Percentiles rank a stretch among this genome's conserved stretches.
phyloP scores from a whole-genome alignment of 805 yeast species.

The Candida ascalaphidarum region DNA sequence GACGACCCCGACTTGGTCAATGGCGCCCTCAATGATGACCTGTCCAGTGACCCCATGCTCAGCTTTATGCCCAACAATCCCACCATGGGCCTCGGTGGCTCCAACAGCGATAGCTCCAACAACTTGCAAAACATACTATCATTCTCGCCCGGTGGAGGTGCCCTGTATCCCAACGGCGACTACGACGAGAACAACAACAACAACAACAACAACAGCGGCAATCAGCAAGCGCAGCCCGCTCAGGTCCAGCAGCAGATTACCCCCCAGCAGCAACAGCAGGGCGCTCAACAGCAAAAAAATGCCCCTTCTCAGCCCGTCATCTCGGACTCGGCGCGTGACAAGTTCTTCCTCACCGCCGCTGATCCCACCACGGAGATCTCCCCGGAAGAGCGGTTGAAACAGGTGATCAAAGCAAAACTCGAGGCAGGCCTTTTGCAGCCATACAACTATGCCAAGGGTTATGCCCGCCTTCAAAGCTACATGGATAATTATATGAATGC shows the following conservation, averaged over 20 bases:
- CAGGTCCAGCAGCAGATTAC: not conserved
- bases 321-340: slow-evolving; percentile 79
- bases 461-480: slow-evolving; percentile 78
- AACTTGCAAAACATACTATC: not conserved
- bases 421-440: slow-evolving; percentile 92
- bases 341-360: slow-evolving; percentile 91
- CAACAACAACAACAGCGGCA: slow-evolving; percentile 1
- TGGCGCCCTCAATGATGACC: slow-evolving; percentile 23
- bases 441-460: slow-evolving; percentile 89
- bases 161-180: no score
- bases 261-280: not conserved
- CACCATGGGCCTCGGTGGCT: slow-evolving; percentile 7
- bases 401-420: slow-evolving; percentile 87
- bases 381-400: slow-evolving; percentile 87
- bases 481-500: slow-evolving; percentile 90
- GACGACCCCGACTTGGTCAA: slow-evolving; percentile 73
- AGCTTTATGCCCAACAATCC: slow-evolving; percentile 15
- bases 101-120: not conserved
- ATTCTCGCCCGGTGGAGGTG: not conserved
- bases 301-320: slow-evolving; percentile 29
- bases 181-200: not conserved
- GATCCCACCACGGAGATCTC: slow-evolving; percentile 93
- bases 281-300: not conserved
- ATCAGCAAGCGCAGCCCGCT: slow-evolving; percentile 2
- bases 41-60: slow-evolving; percentile 10